Evolutionary conservation across 768 basidiomycete genomes (phyloP), one percentile per base, ranked within the genome.

Genomic region (Boletus edulis): DNA sequence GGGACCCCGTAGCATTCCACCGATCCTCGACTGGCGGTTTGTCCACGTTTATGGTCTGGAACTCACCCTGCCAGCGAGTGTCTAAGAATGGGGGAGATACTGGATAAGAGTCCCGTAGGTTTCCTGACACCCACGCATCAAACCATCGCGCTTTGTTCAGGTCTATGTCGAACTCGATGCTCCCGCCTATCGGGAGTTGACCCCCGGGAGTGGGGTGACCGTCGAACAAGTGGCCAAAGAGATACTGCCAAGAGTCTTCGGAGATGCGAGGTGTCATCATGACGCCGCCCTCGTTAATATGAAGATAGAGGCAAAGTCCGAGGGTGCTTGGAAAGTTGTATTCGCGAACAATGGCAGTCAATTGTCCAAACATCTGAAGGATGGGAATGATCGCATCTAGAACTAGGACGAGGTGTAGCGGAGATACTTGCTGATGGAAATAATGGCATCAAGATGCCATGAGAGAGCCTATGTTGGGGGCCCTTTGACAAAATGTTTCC

Each of bases 111-210:
- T 51, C 80, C 67, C n/a, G 79, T 70, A 35, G 76, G 69, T 45
- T 82, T 54, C 89, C 75, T 2, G 79, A 75, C 20, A 84, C 56
- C 89, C 90, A 96, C 0, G 83, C 73, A 17, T 82, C 73, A 62
- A 85, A 89, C 93, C 93, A 95, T 29, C 82, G 79, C 17, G 93
- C 93, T 57, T 83, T 80, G 35, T 76, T 75, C 44, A 81, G 56
- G 72, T 95, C 93, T 44, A 95, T 81, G 70, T 95, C 93, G 67
- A 95, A 94, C 71, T 95, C 92, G 29, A 96, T 79, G 29, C 81
- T 84, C 5, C 90, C 94, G 42, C 82, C 78, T 53, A 95, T 85
- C 0, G 89, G 85, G 18, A 81, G 64, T 48, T 75, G 76, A 55
- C 74, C 56, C 41, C 65, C 58, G 4, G 68, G 52, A 18, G 70